These are phyloP conservation scores for Borovskyia barvae DNA, from an alignment of 208 protist species.

Conservation along the genomic window DNA sequence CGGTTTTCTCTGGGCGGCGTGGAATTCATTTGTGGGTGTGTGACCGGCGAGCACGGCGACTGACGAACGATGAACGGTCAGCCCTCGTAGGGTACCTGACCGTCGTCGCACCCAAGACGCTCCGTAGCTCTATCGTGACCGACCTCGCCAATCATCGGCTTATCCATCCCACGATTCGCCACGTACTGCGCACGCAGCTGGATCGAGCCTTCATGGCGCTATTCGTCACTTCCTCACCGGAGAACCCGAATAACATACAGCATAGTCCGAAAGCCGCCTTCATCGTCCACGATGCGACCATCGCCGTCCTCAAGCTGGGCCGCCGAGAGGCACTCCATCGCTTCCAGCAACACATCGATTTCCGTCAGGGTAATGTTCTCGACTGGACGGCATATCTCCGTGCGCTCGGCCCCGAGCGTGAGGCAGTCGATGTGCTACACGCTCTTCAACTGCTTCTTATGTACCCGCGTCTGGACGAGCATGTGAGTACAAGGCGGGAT, in stretches of 20 bases:
- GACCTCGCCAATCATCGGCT: constrained; percentile 74
- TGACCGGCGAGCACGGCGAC: constrained; percentile 87
- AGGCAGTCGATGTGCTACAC: constrained; percentile 49
- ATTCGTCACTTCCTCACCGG: constrained; percentile 45
- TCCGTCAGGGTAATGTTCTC: constrained; percentile 59
- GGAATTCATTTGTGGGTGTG: constrained; percentile 99
- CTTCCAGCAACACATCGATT: constrained; percentile 56
- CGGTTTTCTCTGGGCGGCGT: constrained; percentile 98
- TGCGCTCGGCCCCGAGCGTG: constrained; percentile 44
- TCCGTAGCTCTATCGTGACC: constrained; percentile 46
- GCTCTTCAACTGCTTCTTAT: constrained; percentile 75
- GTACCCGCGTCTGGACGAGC: constrained; percentile 97
- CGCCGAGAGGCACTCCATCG: constrained; percentile 54
- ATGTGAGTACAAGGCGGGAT: constrained; percentile 96
- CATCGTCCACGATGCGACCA: constrained; percentile 68
- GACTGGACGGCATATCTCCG: constrained; percentile 48
- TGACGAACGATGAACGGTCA: constrained; percentile 90
- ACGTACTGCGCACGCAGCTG: constrained; percentile 46
- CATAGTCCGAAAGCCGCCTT: constrained; percentile 51
- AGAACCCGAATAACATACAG: constrained; percentile 78
- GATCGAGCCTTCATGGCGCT: constrained; percentile 65
- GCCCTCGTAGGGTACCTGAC: constrained; percentile 93
- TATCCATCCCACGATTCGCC: constrained; percentile 79
- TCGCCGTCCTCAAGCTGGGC: constrained; percentile 68
- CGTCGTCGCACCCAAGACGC: constrained; percentile 61